Conservation (phyloP, 345 rosid species). For the Conringia planisiliqua region DNA sequence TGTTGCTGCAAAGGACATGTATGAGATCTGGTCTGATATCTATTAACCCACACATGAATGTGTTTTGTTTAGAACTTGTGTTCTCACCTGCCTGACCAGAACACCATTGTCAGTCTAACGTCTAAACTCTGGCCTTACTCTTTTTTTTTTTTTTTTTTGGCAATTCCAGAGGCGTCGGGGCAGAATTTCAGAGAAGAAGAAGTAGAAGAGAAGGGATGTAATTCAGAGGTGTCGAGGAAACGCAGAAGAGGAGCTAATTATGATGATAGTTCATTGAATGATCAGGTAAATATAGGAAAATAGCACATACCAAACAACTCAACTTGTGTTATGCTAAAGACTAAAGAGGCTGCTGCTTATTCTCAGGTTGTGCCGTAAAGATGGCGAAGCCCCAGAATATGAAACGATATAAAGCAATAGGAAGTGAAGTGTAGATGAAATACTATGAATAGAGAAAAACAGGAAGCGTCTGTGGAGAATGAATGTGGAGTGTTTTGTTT, state of each 20-base stretch:
- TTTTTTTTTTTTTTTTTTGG: constrained; percentile 4
- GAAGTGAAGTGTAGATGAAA: constrained; percentile 27
- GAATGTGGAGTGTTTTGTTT: not conserved
- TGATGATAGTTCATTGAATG: constrained; percentile 25
- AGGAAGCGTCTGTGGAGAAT: not conserved
- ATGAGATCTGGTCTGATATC: constrained; percentile 21
- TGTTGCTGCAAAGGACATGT: not conserved
- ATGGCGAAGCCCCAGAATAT: constrained; percentile 18
- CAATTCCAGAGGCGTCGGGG: constrained; percentile 58
- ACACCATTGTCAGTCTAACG: not conserved
- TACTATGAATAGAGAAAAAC: constrained; percentile 16
- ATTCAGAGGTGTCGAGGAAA: constrained; percentile 18
- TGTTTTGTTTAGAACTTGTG: not conserved
- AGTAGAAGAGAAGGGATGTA: constrained; percentile 28
- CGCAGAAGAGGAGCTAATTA: constrained; percentile 22
- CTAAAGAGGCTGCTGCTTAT: constrained; percentile 14
- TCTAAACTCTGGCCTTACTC: not conserved
- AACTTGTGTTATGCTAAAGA: constrained; percentile 3
- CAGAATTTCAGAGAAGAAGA: constrained; percentile 65
- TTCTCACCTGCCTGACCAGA: not conserved
- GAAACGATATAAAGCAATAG: not conserved
- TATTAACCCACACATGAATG: constrained; percentile 9
- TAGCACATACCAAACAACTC: not conserved
- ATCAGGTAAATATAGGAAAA: constrained; percentile 31
- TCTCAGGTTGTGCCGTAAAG: constrained; percentile 33